These are phyloP conservation scores for Paraconiothyrium sp. DNA, from an alignment of 2,329 filamentous ascomycete genomes.

Conservation along the genomic window DNA sequence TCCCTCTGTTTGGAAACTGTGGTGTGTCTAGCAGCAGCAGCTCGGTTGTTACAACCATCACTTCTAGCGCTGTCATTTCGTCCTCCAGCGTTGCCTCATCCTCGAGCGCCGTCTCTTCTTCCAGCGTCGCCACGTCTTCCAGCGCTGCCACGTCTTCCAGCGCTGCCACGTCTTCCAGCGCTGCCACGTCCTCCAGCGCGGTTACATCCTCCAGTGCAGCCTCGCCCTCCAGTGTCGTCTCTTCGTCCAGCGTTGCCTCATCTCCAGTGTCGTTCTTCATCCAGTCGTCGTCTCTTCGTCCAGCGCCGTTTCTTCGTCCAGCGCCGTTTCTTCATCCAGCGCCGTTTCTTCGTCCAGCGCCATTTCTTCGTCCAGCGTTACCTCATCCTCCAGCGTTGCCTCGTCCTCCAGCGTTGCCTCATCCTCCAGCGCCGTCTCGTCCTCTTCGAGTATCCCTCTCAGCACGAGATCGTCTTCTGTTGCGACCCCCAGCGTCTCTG, in stretches of 20 bases:
- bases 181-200: too few relatives aligned
- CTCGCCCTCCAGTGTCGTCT: background rate
- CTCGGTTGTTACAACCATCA: slow-evolving; percentile 13
- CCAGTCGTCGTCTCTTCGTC: too few relatives aligned
- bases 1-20: slow-evolving; percentile 20
- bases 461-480: background rate
- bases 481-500: slow-evolving; percentile 6
- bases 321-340: background rate
- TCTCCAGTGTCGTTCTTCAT: too few relatives aligned
- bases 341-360: background rate
- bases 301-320: background rate
- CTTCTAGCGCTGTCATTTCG: background rate
- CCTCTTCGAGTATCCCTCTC: background rate
- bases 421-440: background rate
- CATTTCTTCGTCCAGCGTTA: background rate
- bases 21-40: slow-evolving; percentile 12
- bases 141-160: background rate
- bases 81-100: background rate
- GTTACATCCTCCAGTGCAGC: background rate
- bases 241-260: too few relatives aligned
- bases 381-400: too few relatives aligned
- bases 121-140: too few relatives aligned
- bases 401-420: background rate
- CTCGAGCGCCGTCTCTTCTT: background rate
- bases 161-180: background rate